These are phyloP conservation scores for Phytophthora litchii DNA, from an alignment of 352 stramenopile species.

Conservation along the genomic window DNA sequence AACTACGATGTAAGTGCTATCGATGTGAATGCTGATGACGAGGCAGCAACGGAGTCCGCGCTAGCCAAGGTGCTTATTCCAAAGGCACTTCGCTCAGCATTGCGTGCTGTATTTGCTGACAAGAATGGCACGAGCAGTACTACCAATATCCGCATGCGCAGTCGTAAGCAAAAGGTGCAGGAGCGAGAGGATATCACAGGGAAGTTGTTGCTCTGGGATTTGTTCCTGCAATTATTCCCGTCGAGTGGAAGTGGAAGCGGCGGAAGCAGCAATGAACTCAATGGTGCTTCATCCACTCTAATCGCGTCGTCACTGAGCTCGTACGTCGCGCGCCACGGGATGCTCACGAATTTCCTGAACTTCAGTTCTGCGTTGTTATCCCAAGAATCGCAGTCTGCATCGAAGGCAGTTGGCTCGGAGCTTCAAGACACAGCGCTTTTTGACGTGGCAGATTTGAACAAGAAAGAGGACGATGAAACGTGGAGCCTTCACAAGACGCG, in stretches of 20 bases:
- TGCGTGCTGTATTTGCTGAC: constrained; percentile 57
- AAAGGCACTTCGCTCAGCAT: constrained; percentile 58
- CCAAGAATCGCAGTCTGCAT: constrained; percentile 49
- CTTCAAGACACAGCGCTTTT: constrained; percentile 62
- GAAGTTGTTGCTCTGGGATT: constrained; percentile 76
- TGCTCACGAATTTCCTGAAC: constrained; percentile 71
- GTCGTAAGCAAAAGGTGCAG: constrained; percentile 55
- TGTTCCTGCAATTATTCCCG: constrained; percentile 86
- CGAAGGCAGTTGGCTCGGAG: constrained; percentile 30
- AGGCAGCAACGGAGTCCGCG: constrained; percentile 70
- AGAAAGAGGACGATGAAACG: constrained; percentile 26
- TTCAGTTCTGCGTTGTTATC: constrained; percentile 68
- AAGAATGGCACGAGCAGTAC: constrained; percentile 25
- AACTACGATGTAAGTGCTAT: constrained; percentile 53
- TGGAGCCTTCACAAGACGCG: constrained; percentile 47
- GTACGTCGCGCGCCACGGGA: constrained; percentile 59
- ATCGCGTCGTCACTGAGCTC: constrained; percentile 77
- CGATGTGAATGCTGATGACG: constrained; percentile 82
- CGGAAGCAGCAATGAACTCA: constrained; percentile 10
- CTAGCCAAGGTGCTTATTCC: constrained; percentile 72
- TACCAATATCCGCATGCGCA: constrained; percentile 45
- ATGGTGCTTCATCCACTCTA: constrained; percentile 40
- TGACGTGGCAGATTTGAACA: constrained; percentile 45
- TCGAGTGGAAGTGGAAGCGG: constrained; percentile 17
- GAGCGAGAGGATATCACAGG: constrained; percentile 61